phyloP scores from a whole-genome alignment of 768 basidiomycete species.

The Tricholoma saponaceum region DNA sequence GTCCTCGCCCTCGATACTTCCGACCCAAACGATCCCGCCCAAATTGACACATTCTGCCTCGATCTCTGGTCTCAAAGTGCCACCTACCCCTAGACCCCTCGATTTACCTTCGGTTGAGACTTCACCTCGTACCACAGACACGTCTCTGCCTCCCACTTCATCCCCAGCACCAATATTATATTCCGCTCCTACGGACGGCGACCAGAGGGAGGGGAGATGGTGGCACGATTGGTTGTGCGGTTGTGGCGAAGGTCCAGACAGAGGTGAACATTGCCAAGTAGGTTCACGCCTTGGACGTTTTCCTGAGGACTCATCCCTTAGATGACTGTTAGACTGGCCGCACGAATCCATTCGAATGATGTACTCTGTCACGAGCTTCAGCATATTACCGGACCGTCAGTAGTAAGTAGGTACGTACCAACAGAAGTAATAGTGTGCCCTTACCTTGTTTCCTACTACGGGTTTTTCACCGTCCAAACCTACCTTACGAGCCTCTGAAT shows the following conservation, averaged over 20 bases:
- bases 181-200: slow-evolving; percentile 23
- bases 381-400: too few species aligned
- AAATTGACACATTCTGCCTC: neutral
- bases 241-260: slow-evolving; percentile 68
- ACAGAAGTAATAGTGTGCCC: too few species aligned
- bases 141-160: slow-evolving; percentile 33
- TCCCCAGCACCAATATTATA: slow-evolving; percentile 20
- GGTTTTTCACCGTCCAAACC: slow-evolving; percentile 26
- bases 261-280: slow-evolving; percentile 72
- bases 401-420: too few species aligned
- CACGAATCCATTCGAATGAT: slow-evolving; percentile 61
- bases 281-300: slow-evolving; percentile 11
- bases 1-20: slow-evolving; percentile 5
- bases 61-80: slow-evolving; percentile 18
- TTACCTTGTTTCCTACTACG: too few species aligned
- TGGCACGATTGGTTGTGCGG: slow-evolving; percentile 89
- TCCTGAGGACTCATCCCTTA: neutral
- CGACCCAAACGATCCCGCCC: neutral
- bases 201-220: slow-evolving; percentile 49
- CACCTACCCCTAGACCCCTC: slow-evolving; percentile 54
- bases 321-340: slow-evolving; percentile 55
- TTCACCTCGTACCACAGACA: slow-evolving; percentile 42
- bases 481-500: slow-evolving; percentile 18
- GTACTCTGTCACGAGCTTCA: neutral
- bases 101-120: slow-evolving; percentile 58